Base-by-base conservation (phyloP, 495 filamentous ascomycete species). In the Aspergillus nidulans region DNA sequence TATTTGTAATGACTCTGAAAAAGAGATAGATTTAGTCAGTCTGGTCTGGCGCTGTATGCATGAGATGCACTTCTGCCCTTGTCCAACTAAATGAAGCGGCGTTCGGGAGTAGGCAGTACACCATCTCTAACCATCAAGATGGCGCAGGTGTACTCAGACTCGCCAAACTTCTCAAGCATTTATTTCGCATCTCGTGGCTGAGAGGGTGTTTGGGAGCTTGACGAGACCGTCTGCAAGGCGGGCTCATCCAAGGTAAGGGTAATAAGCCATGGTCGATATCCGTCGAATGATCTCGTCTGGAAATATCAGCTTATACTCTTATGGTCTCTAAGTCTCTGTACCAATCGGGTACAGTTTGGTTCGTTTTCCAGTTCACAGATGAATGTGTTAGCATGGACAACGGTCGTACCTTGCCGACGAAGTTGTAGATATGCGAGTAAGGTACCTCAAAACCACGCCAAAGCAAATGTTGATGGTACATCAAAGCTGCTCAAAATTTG, bases 401-500 rank as follows among this genome's bases (percentile, higher is more conserved):
- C n/a, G 40, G 19, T 20, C 7, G 39, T 13, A 7, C 18, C 23
- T 45, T 36, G 25, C 10, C 32, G 26, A 45, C n/a, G 24, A 25
- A 3, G 26, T 10, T 2, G 19, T 2, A 12, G 10, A 34, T 6
- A 21, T n/a, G 8, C n/a, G 12, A 26, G 20, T 26, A 25, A 4
- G 43, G 48, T 57, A 52, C 55, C 25, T 52, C 18, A 57, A 30
- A 9, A 18, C 18, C 18, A 16, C 24, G 3, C 32, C 20, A 21
- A 42, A 46, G n/a, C 53, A 57, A 4, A 30, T 12, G 6, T 48
- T 23, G 4, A 42, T 51, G 53, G 9, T 16, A 52, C 47, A 0
- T 57, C 55, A 46, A 18, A 57, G 43, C 44, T 52, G 48, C 13
- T 52, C 46, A 19, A 30, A 57, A 21, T 57, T 25, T 6, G 55